Percentiles rank a stretch among this genome's conserved stretches.
Conservation (phyloP, 768 basidiomycete genomes). For the Postia placenta region DNA sequence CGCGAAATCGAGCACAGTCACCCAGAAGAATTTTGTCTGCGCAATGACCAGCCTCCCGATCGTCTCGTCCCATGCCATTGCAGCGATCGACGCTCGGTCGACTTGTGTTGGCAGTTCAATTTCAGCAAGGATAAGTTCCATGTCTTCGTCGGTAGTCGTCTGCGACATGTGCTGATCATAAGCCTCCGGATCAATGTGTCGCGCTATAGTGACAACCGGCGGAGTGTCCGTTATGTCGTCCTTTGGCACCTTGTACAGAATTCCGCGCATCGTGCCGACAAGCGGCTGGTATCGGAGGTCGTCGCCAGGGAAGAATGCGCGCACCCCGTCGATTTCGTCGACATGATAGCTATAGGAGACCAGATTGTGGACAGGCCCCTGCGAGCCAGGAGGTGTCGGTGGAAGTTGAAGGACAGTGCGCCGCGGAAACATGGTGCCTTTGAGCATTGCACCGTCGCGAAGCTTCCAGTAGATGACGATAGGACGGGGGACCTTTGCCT, state of each 20-base stretch:
- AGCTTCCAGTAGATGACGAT: constrained; percentile 3
- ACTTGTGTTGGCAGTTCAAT: constrained; percentile 6
- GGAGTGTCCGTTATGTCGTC: constrained; percentile 13
- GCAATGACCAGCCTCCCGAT: constrained; percentile 55
- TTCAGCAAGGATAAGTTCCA: background rate
- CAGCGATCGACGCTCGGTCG: constrained; percentile 27
- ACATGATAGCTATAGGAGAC: background rate
- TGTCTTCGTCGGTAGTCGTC: background rate
- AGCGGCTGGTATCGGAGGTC: constrained; percentile 6
- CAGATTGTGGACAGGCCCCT: background rate
- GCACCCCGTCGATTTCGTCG: background rate
- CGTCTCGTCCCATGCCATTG: constrained; percentile 61
- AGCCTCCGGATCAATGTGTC: background rate
- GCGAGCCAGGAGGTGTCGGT: background rate
- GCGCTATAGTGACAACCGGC: constrained; percentile 2
- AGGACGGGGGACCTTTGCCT: constrained; percentile 2
- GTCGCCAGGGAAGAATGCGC: background rate
- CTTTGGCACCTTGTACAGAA: constrained; percentile 4
- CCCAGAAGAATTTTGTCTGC: constrained; percentile 30
- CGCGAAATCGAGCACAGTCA: constrained; percentile 48
- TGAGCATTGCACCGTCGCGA: constrained; percentile 2
- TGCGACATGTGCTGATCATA: too few relatives aligned
- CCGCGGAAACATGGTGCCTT: constrained; percentile 7
- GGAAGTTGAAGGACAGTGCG: background rate
- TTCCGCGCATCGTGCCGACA: constrained; percentile 6